phyloP scores from a whole-genome alignment of 2,329 filamentous ascomycete species.

The Scytalidium sp. region DNA sequence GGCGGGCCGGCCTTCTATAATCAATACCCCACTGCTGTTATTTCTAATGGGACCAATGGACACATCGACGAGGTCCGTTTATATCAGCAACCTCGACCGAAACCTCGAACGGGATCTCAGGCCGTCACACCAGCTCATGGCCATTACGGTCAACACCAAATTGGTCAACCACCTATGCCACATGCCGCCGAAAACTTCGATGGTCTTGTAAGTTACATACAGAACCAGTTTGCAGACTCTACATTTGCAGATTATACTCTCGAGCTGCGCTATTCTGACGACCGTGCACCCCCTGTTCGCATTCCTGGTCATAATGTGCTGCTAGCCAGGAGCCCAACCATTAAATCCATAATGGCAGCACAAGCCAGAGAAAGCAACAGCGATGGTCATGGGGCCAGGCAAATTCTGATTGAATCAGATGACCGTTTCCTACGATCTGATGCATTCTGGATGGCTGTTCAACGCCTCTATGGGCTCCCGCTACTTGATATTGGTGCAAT shows the following conservation, averaged over 20 bases:
- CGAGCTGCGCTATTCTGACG: slow-evolving; percentile 42
- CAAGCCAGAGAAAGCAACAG: slow-evolving; percentile 22
- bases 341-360: slow-evolving; percentile 31
- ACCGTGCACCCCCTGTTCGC: slow-evolving; percentile 35
- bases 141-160: slow-evolving; percentile 9
- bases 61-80: slow-evolving; percentile 26
- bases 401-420: slow-evolving; percentile 44
- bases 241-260: slow-evolving; percentile 44
- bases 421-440: slow-evolving; percentile 54
- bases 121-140: slow-evolving; percentile 9
- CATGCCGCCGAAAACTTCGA: slow-evolving; percentile 28
- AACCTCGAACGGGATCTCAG: slow-evolving; percentile 15
- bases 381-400: slow-evolving; percentile 28
- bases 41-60: slow-evolving; percentile 36
- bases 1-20: slow-evolving; percentile 27
- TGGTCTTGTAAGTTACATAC: slow-evolving; percentile 37
- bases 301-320: slow-evolving; percentile 55
- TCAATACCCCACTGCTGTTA: slow-evolving; percentile 36
- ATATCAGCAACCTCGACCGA: slow-evolving; percentile 20
- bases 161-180: slow-evolving; percentile 19
- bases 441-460: slow-evolving; percentile 54
- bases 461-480: slow-evolving; percentile 54
- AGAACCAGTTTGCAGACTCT: slow-evolving; percentile 34
- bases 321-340: slow-evolving; percentile 47
- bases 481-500: slow-evolving; percentile 35